A percentile compares a stretch with the other conserved stretches of the same genome.
phyloP scores from a whole-genome alignment of 176 grass and related monocot genomes.

The Themeda triandra region DNA sequence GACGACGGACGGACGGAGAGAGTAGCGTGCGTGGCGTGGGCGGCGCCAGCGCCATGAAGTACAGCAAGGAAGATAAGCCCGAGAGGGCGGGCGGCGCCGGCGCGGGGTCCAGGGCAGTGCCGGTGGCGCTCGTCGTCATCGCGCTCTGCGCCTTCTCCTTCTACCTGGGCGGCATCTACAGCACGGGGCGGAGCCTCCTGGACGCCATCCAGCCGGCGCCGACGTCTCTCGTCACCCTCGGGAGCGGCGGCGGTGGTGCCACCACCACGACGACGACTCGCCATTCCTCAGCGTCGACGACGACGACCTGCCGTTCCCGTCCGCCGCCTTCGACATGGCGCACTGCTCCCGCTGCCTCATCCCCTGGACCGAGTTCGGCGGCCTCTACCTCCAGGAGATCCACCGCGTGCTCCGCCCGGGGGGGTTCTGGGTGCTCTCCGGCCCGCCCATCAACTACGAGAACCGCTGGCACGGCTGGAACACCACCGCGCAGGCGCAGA shows the following conservation, averaged over 20 bases:
- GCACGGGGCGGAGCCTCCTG: slow-evolving; percentile 53
- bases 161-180: slow-evolving; percentile 81
- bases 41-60: slow-evolving; percentile 21
- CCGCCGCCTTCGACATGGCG: slow-evolving; percentile 78
- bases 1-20: not conserved
- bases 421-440: slow-evolving; percentile 90
- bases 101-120: slow-evolving; percentile 47
- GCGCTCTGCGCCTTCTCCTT: slow-evolving; percentile 78
- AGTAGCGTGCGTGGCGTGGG: not conserved
- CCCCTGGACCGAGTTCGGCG: slow-evolving; percentile 85
- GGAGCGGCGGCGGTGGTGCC: too few relatives aligned
- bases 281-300: too few relatives aligned
- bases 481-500: slow-evolving; percentile 81
- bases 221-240: not conserved
- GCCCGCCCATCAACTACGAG: slow-evolving; percentile 94
- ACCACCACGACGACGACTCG: not conserved
- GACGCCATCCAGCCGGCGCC: slow-evolving; percentile 27
- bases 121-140: slow-evolving; percentile 53
- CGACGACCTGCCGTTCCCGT: slow-evolving; percentile 78
- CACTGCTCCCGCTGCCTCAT: slow-evolving; percentile 94
- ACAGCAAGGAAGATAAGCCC: slow-evolving; percentile 79
- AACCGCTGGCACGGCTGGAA: slow-evolving; percentile 97
- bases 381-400: slow-evolving; percentile 88
- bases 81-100: slow-evolving; percentile 29
- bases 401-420: slow-evolving; percentile 80